Evolutionary conservation across 148 eudicot species (phyloP), one percentile per base, ranked within the genome.

Genomic region (Silene conica): DNA sequence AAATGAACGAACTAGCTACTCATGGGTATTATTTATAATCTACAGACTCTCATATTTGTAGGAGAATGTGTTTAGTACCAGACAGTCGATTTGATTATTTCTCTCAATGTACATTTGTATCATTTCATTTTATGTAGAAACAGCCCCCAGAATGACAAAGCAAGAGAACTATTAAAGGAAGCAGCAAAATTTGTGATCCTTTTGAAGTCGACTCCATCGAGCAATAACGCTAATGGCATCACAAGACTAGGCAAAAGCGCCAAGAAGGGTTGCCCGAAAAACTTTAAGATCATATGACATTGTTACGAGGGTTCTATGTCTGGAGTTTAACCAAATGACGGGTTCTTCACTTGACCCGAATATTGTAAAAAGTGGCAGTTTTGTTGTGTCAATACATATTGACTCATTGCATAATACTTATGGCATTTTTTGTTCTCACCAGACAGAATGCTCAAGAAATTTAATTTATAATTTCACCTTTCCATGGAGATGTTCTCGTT

Each of bases 181-280:
- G 73, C 70, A 34, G 60, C 79, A 13, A 61, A 79, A 62, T 45
- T 65, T 62, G 83, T 86, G 74, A 65, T 84, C 28, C 91, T 86
- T 12, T 76, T 83, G 25, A 84, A 83, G 75, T 73, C 80, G 43
- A 73, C 82, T 52, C 87, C 87, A 31, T 55, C 78, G 3, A 73
- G 63, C 68, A 78, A 75, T 60, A 81, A 25, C 43, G 41, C 69
- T 67, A 69, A 60, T 67, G 82, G 73, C 31, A 38, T 80, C 66
- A 52, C 57, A 7, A 73, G 58, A 55, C 66, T 26, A 1, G 62
- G 78, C 43, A 81, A 81, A 63, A 68, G 52, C 74, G 66, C 74
- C 69, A 77, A n/a, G 12, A 81, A 77, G 72, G 78, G 74, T 61
- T 66, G 55, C 21, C 83, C 67, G 18, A 81, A 81, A 77, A 26